A percentile compares a stretch with the other conserved stretches of the same genome.
Evolutionary conservation across 148 eudicot genomes (phyloP).

Genomic region (Chenopodium suecicum): DNA sequence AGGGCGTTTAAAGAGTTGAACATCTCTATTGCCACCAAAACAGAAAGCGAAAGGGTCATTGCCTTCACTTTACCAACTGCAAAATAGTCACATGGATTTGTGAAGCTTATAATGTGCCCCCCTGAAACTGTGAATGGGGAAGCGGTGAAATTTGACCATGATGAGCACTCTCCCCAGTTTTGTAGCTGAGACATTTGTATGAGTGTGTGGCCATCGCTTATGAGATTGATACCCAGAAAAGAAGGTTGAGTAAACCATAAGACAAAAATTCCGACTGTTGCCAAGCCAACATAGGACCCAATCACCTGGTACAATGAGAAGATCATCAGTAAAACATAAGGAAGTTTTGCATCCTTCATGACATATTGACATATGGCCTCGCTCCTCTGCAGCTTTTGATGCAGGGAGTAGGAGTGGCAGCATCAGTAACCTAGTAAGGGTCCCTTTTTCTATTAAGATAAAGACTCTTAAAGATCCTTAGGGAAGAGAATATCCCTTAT

Average conservation of each 20-base stretch:
- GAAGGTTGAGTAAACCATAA: conserved; percentile 83
- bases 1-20: conserved; percentile 86
- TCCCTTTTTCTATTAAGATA: not conserved
- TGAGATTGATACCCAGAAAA: conserved; percentile 64
- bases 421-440: not conserved
- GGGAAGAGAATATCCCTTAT: not conserved
- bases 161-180: conserved; percentile 77
- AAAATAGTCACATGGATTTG: conserved; percentile 83
- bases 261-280: conserved; percentile 79
- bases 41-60: conserved; percentile 85
- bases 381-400: not conserved
- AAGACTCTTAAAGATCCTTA: not conserved
- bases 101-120: conserved; percentile 49
- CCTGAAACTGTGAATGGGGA: conserved; percentile 63
- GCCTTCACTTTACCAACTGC: conserved; percentile 79
- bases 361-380: not conserved
- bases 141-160: conserved; percentile 78
- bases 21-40: conserved; percentile 89
- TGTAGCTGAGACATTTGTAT: conserved; percentile 58
- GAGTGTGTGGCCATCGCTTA: conserved; percentile 72
- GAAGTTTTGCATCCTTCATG: not conserved
- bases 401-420: not conserved
- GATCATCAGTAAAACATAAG: not conserved
- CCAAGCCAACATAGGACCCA: conserved; percentile 79
- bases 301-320: conserved; percentile 54